Percentiles rank a stretch among this genome's conserved stretches.
Evolutionary conservation across 2,329 filamentous ascomycete genomes (phyloP).

Genomic region (Cercospora sp.): DNA sequence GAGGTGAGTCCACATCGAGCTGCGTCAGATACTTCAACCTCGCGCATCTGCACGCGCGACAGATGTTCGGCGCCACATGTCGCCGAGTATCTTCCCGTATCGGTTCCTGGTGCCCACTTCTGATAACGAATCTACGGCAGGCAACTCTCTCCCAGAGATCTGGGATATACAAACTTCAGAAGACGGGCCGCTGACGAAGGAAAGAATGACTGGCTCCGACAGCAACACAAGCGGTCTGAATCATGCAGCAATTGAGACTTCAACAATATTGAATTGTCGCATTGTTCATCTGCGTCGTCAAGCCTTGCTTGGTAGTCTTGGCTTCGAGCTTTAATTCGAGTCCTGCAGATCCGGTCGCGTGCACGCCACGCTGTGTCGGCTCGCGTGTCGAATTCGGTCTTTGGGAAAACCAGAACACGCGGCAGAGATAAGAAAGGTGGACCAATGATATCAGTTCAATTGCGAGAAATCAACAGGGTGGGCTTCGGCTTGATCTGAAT

Average conservation of each 20-base stretch:
- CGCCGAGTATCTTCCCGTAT: slow-evolving; percentile 6
- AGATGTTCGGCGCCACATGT: slow-evolving; percentile 4
- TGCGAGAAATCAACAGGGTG: background rate
- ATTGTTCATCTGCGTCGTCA: background rate
- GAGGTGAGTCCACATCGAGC: background rate
- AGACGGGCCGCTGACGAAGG: background rate
- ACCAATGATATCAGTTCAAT: background rate
- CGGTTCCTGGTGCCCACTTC: background rate
- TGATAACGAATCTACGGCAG: background rate
- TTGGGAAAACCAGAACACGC: background rate
- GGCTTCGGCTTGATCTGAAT: slow-evolving; percentile 1
- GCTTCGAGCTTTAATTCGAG: background rate
- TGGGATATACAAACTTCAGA: background rate
- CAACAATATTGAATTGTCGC: background rate
- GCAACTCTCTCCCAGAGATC: background rate
- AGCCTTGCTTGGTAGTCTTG: slow-evolving; percentile 9
- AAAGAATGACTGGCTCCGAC: background rate
- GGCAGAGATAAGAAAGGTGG: slow-evolving; percentile 4
- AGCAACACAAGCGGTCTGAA: background rate
- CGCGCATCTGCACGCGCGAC: background rate
- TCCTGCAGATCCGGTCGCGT: background rate
- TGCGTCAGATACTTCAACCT: background rate
- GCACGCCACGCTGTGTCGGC: background rate
- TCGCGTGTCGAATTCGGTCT: background rate
- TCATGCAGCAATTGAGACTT: background rate